Evolutionary conservation across 257 asterid genomes (phyloP).

Genomic region (Plectranthus barbatus): DNA sequence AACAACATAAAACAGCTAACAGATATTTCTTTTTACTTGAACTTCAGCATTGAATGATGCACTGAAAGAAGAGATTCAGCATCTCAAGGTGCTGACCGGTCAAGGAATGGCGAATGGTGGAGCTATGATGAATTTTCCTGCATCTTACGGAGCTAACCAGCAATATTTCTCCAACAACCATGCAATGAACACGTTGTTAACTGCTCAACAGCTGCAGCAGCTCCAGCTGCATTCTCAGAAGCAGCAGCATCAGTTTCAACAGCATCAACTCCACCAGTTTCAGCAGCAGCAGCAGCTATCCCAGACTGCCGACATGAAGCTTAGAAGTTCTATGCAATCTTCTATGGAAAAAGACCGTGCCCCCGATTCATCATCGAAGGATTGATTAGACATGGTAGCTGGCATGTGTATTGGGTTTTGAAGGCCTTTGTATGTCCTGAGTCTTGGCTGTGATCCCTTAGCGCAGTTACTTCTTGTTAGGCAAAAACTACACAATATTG

Average conservation of each 20-base stretch:
- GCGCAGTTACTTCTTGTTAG: slow-evolving; percentile 15
- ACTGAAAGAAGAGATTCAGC: slow-evolving; percentile 79
- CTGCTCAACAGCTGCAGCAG: slow-evolving; percentile 88
- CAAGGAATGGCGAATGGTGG: slow-evolving; percentile 63
- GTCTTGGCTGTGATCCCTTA: slow-evolving; percentile 13
- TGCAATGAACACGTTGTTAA: slow-evolving; percentile 53
- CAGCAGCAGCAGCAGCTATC: slow-evolving; percentile 17
- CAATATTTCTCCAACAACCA: slow-evolving; percentile 54
- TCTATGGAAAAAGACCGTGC: slow-evolving; percentile 32
- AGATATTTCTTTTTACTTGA: not conserved
- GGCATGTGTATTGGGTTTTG: slow-evolving; percentile 1
- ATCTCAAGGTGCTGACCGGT: slow-evolving; percentile 73
- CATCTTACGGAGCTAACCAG: slow-evolving; percentile 55
- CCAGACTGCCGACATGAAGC: slow-evolving; percentile 31
- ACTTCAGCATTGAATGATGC: slow-evolving; percentile 79
- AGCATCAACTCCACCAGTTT: slow-evolving; percentile 23
- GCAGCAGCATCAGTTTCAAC: slow-evolving; percentile 26
- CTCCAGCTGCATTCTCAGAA: slow-evolving; percentile 81
- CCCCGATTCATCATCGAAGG: slow-evolving; percentile 35
- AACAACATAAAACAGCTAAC: not conserved
- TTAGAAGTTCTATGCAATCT: slow-evolving; percentile 34
- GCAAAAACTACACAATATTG: slow-evolving; percentile 21
- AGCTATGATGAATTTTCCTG: slow-evolving; percentile 59
- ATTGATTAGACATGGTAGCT: slow-evolving; percentile 28
- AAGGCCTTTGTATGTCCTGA: slow-evolving; percentile 1